A percentile compares a stretch with the other conserved stretches of the same genome.
Evolutionary conservation across 768 basidiomycete species (phyloP).

Genomic region (Tephrocybe sp.): DNA sequence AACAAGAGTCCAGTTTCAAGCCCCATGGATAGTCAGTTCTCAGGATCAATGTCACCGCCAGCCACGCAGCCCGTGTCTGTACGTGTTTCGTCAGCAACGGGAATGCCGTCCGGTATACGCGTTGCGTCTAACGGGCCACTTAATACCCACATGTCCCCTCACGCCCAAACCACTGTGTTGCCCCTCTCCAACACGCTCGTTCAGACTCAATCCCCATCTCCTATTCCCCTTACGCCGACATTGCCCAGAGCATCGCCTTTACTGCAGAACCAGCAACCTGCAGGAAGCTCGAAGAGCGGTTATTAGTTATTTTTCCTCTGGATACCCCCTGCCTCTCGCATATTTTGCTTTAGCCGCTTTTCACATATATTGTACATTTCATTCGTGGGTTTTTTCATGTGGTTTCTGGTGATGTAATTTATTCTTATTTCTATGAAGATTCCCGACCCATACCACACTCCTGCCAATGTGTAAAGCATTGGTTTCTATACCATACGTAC

Average conservation of each 20-base stretch:
- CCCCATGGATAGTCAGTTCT: conserved; percentile 29
- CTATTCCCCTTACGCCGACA: conserved; percentile 48
- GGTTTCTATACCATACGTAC: neutral
- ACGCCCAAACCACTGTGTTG: conserved; percentile 47
- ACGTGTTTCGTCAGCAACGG: conserved; percentile 58
- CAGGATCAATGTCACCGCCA: conserved; percentile 33
- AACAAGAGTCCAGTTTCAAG: conserved; percentile 34
- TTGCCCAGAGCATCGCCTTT: conserved; percentile 56
- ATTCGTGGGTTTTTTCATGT: neutral
- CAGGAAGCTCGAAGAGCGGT: conserved; percentile 51
- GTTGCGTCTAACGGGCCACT: conserved; percentile 39
- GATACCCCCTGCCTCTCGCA: neutral
- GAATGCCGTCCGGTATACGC: conserved; percentile 41
- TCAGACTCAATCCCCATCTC: conserved; percentile 47
- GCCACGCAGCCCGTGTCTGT: conserved; percentile 35
- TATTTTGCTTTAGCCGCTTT: neutral
- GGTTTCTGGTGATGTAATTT: conserved; percentile 1
- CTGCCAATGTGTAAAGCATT: neutral
- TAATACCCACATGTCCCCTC: conserved; percentile 47
- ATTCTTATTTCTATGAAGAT: conserved; percentile 2
- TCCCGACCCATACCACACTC: neutral
- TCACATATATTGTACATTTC: neutral
- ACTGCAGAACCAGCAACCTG: conserved; percentile 53
- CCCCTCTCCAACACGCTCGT: conserved; percentile 40
- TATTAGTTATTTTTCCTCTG: conserved; percentile 34